Evolutionary conservation across 208 protist genomes (phyloP), one percentile per base, ranked within the genome.

Genomic region (Trypanosoma lewisi): DNA sequence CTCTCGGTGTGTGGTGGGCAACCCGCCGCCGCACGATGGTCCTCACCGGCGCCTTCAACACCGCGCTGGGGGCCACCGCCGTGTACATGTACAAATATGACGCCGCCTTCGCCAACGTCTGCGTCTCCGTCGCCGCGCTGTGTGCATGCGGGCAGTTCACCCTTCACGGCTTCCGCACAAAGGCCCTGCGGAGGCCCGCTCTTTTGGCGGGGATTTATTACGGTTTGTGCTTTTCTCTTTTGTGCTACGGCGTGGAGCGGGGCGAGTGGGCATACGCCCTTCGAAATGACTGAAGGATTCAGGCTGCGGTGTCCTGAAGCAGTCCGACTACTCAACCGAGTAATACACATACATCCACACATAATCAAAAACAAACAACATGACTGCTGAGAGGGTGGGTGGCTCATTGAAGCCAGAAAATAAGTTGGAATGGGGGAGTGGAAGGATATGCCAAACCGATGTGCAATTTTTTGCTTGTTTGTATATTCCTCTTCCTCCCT

Each of bases 31-130:
- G 73, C 36, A 70, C 83, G 42, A 81, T 90, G 77, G 75, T 93
- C 19, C 39, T 82, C 19, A 90, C 78, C n/a, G 87, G 87, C 2
- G 64, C 68, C 11, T 58, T 93, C 45, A 86, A 93, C 76, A 80
- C 78, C n/a, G 19, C 69, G 51, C 63, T 93, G 28, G 80, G 67
- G 27, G 80, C 61, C 1, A 60, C 72, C 9, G 83, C 77, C 12
- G 69, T 73, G 0, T 62, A 69, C 11, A 66, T 72, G 37, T 84
- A 90, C 66, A 52, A 72, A 2, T 75, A 77, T 47, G 87, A 93
- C 50, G 60, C 70, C 4, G 77, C 78, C 48, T 73, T 90, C 12
- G 78, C 81, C 12, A 93, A 85, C 52, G 52, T 80, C 6, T 84
- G 78, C 55, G 64, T 73, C 49, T 71, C 72, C 36, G 75, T 78